Evolutionary conservation across 116 monocot species (phyloP), one percentile per base, ranked within the genome.

Genomic region (Phalaenopsis hybrid): DNA sequence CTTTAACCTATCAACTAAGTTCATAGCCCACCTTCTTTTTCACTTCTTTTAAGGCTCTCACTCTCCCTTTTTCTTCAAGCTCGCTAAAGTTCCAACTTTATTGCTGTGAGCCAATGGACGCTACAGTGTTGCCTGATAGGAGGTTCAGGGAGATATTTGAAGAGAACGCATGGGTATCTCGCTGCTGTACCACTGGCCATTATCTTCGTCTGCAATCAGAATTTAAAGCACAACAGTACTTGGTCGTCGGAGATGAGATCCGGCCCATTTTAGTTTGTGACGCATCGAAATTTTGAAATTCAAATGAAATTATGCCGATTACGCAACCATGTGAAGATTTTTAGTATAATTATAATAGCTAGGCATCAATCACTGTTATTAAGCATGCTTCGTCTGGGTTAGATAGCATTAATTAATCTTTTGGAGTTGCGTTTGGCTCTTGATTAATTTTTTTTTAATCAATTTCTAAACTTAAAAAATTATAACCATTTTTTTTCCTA

Each of bases 1-100:
- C 55, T 55, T 55, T 55, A 55, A 15, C 55, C 55, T 55, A 55
- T 2, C 55, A 55, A 65, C 9, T 23, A 25, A 65, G 5, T 15
- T 8, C 73, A 34, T 73, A 73, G 34, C 31, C 31, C 73, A 5
- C 73, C 37, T 73, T 11, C 37, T 37, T 37, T 37, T 16, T 73
- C 73, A 41, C 73, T 17, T 41, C 73, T 73, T 73, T 73, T 73
- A 75, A 45, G 75, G 75, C 41, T 15, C 5, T 72, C 72, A 37
- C 37, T 41, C 72, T 72, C 37, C 37, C 34, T 70, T 13, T 70
- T 13, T 33, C 70, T 15, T 11, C 23, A 63, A 63, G 8, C 63
- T 23, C n/a, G 37, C 28, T 8, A 72, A 72, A 37, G 15, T 3
- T 72, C 34, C 34, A 72, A 31, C 72, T 72, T 72, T 72, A 37